Percentiles rank a stretch among this genome's conserved stretches.
Evolutionary conservation across 2,329 filamentous ascomycete species (phyloP).

Genomic region (Clonostachys byssicola): DNA sequence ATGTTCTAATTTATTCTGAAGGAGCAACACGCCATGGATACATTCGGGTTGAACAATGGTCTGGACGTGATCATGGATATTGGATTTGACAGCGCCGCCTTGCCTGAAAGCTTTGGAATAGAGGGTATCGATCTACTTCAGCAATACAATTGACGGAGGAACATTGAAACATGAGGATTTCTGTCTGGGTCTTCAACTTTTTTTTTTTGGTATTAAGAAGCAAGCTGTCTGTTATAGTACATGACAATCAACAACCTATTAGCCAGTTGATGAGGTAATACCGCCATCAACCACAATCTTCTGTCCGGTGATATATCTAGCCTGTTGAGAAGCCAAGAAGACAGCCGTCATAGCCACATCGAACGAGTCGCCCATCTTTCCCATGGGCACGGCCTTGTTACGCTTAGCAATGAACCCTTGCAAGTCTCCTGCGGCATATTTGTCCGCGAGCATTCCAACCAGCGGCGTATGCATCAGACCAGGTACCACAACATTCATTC

Average conservation of each 20-base stretch:
- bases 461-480: conserved; percentile 53
- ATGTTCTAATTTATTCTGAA: too few relatives aligned
- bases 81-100: conserved; percentile 45
- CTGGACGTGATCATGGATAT: conserved; percentile 36
- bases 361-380: conserved; percentile 53
- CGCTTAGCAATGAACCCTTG: conserved; percentile 46
- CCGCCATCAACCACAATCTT: conserved; percentile 45
- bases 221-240: too few relatives aligned
- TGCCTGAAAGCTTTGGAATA: conserved; percentile 21
- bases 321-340: conserved; percentile 54
- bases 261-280: conserved; percentile 31
- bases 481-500: conserved; percentile 52
- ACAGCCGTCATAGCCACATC: conserved; percentile 54
- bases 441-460: conserved; percentile 34
- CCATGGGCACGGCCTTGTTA: conserved; percentile 53
- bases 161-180: too few relatives aligned
- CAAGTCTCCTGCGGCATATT: conserved; percentile 36
- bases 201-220: too few relatives aligned
- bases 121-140: too few relatives aligned
- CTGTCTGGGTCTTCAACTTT: too few relatives aligned
- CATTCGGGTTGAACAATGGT: too few relatives aligned
- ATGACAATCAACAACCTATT: too few relatives aligned
- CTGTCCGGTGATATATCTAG: conserved; percentile 56
- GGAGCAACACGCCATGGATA: too few relatives aligned
- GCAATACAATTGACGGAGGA: too few relatives aligned